Conservation (phyloP, 148 eudicot genomes). For the Linanthus parryae region DNA sequence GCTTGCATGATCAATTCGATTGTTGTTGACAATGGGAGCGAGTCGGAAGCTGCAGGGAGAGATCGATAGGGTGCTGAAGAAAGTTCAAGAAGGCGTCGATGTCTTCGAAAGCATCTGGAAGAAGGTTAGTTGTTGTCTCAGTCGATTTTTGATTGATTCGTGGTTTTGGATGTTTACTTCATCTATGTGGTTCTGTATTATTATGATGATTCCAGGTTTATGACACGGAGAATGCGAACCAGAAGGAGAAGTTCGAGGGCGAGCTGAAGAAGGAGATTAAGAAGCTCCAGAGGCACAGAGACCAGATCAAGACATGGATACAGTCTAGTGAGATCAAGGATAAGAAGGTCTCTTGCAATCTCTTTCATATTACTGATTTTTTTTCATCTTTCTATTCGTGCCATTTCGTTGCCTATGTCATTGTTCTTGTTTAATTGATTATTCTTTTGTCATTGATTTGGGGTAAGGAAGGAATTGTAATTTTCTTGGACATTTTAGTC, state of each 20-base stretch:
- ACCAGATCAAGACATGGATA: constrained; percentile 98
- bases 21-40: constrained; percentile 92
- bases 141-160: not conserved
- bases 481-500: too few species aligned
- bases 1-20: too few species aligned
- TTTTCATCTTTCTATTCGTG: not conserved
- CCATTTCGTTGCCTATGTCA: not conserved
- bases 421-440: not conserved
- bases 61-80: constrained; percentile 95
- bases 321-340: constrained; percentile 99
- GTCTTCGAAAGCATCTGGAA: constrained; percentile 99
- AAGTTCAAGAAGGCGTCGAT: constrained; percentile 97
- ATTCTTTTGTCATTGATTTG: too few species aligned
- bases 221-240: constrained; percentile 95
- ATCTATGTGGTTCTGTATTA: not conserved
- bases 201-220: constrained; percentile 53
- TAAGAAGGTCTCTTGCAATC: constrained; percentile 56
- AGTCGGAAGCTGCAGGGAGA: constrained; percentile 96
- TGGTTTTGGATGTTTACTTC: not conserved
- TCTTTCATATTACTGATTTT: not conserved
- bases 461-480: too few species aligned
- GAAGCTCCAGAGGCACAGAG: constrained; percentile 95
- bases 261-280: constrained; percentile 99
- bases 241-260: constrained; percentile 98
- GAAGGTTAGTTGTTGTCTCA: constrained; percentile 39